Percentiles rank a stretch among this genome's conserved stretches.
Evolutionary conservation across 2,329 filamentous ascomycete species (phyloP).

Genomic region (Phaeosphaeriaceae sp.): DNA sequence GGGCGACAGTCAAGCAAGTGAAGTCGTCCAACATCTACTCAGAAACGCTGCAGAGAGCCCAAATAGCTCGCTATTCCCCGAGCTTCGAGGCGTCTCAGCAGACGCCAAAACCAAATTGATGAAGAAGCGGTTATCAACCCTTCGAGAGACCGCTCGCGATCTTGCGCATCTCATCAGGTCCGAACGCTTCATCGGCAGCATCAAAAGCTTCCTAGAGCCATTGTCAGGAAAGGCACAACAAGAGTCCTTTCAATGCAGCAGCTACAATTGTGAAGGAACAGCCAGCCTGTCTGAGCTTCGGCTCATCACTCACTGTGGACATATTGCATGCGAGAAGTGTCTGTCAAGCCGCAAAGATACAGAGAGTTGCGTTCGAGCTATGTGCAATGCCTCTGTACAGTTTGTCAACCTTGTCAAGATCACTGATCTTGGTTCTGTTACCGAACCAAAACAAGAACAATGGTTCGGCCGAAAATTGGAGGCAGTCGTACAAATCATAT

Average conservation of each 20-base stretch:
- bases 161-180: constrained; percentile 25
- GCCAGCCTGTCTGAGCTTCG: constrained; percentile 15
- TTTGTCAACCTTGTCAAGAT: constrained; percentile 27
- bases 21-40: constrained; percentile 14
- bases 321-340: constrained; percentile 33
- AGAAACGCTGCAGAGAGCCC: constrained; percentile 12
- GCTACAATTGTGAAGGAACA: constrained; percentile 17
- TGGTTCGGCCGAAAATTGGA: constrained; percentile 39
- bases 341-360: constrained; percentile 25
- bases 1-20: constrained; percentile 27
- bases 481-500: constrained; percentile 38
- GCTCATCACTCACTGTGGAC: constrained; percentile 35
- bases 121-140: constrained; percentile 27
- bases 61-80: constrained; percentile 3
- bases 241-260: constrained; percentile 18
- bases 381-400: constrained; percentile 27
- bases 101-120: constrained; percentile 9
- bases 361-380: constrained; percentile 27
- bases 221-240: background rate
- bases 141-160: constrained; percentile 27
- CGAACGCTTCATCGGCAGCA: constrained; percentile 28
- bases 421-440: constrained; percentile 21
- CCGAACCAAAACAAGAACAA: constrained; percentile 27
- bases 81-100: constrained; percentile 7
- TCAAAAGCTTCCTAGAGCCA: constrained; percentile 16